These are phyloP conservation scores for Berberis vulgaris DNA, from an alignment of 164 flowering plant species.

Conservation along the genomic window DNA sequence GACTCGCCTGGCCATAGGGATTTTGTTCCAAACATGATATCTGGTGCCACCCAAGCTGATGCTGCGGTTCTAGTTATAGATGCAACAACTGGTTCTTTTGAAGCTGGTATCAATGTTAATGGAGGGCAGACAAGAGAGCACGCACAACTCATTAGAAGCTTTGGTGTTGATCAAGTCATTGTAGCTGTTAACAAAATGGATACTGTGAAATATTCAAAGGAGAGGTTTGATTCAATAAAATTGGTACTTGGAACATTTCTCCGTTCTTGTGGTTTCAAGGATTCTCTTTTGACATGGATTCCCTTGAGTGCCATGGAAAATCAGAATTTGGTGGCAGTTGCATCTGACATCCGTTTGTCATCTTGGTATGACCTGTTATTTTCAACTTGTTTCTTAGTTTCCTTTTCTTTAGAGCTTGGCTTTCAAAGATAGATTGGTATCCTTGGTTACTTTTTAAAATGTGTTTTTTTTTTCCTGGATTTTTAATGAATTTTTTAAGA, in stretches of 20 bases:
- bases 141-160: conserved; percentile 88
- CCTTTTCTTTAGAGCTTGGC: neutral
- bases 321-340: conserved; percentile 66
- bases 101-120: conserved; percentile 66
- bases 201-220: conserved; percentile 64
- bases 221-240: conserved; percentile 73
- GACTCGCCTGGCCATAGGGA: conserved; percentile 99
- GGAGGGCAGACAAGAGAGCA: conserved; percentile 96
- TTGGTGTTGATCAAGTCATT: conserved; percentile 92
- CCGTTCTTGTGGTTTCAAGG: conserved; percentile 76
- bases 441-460: neutral
- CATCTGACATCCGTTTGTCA: conserved; percentile 60
- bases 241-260: conserved; percentile 65
- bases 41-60: conserved; percentile 98
- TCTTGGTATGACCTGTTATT: conserved; percentile 55
- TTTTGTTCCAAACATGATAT: conserved; percentile 98
- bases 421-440: neutral
- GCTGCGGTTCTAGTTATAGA: conserved; percentile 92
- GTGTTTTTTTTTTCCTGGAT: neutral
- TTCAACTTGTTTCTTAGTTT: neutral
- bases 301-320: conserved; percentile 92
- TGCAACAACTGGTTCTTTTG: conserved; percentile 88
- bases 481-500: too few relatives aligned
- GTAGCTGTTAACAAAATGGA: conserved; percentile 97
- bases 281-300: conserved; percentile 64